Conservation (phyloP, 2,329 filamentous ascomycete species). For the Knufia petricola region DNA sequence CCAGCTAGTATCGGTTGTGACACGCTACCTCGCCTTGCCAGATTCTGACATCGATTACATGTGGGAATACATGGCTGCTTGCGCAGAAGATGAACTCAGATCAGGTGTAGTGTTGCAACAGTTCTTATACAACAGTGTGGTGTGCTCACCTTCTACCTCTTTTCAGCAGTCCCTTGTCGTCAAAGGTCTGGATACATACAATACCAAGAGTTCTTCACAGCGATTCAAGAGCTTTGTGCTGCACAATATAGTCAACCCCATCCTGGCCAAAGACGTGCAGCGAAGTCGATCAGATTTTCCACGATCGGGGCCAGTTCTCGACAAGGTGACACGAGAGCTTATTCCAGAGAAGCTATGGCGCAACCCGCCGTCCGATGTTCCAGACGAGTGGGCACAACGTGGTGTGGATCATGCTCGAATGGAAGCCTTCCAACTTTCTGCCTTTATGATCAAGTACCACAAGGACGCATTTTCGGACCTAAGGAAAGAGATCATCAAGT, state of each 20-base stretch:
- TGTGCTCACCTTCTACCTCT: conserved; percentile 73
- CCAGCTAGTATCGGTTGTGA: conserved; percentile 76
- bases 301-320: conserved; percentile 63
- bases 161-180: conserved; percentile 76
- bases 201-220: conserved; percentile 66
- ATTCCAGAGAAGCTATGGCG: conserved; percentile 93
- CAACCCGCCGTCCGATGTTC: conserved; percentile 68
- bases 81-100: conserved; percentile 76
- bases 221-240: conserved; percentile 89
- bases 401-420: conserved; percentile 93
- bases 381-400: conserved; percentile 72
- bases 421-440: conserved; percentile 89
- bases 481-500: conserved; percentile 97
- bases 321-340: conserved; percentile 76
- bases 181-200: conserved; percentile 80
- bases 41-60: conserved; percentile 67
- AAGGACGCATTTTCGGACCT: conserved; percentile 78
- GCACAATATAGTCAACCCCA: conserved; percentile 87
- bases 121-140: conserved; percentile 77
- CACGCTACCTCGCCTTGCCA: conserved; percentile 66
- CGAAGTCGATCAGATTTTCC: conserved; percentile 57
- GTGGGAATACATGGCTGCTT: conserved; percentile 71
- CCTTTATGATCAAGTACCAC: conserved; percentile 92
- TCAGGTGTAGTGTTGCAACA: conserved; percentile 63
- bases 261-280: conserved; percentile 93